A percentile compares a stretch with the other conserved stretches of the same genome.
Evolutionary conservation across 768 basidiomycete genomes (phyloP).

Genomic region (Leccinellum luteum): DNA sequence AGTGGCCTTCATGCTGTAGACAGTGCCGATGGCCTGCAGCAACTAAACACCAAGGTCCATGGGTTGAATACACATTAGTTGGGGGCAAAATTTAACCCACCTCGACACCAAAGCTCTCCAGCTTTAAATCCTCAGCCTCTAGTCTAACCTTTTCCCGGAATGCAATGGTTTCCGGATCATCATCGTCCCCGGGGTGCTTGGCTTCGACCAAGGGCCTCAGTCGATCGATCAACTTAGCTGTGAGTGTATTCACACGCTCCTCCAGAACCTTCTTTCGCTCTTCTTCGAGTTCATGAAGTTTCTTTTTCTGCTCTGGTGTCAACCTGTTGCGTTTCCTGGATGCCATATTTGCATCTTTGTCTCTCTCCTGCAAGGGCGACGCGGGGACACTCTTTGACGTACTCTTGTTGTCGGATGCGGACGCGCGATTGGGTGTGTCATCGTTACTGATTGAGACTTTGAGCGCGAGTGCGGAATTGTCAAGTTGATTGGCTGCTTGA

Average conservation of each 20-base stretch:
- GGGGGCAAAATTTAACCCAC: slow-evolving; percentile 38
- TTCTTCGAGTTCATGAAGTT: slow-evolving; percentile 77
- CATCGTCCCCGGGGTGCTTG: slow-evolving; percentile 72
- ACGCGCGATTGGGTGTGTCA: slow-evolving; percentile 14
- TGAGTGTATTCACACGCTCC: slow-evolving; percentile 70
- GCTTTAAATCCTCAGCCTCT: slow-evolving; percentile 93
- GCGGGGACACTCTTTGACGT: slow-evolving; percentile 24
- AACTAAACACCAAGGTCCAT: slow-evolving; percentile 42
- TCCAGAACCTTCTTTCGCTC: slow-evolving; percentile 80
- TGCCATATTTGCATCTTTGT: slow-evolving; percentile 35
- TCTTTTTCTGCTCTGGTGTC: slow-evolving; percentile 80
- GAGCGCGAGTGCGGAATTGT: slow-evolving; percentile 18
- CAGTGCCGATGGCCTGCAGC: slow-evolving; percentile 84
- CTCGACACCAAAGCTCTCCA: slow-evolving; percentile 98
- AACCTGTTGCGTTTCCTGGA: slow-evolving; percentile 47
- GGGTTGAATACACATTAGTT: slow-evolving; percentile 1
- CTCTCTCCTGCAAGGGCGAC: slow-evolving; percentile 32
- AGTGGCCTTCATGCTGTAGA: slow-evolving; percentile 92
- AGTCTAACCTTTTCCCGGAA: slow-evolving; percentile 75
- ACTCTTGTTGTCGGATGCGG: slow-evolving; percentile 15
- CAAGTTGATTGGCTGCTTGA: slow-evolving; percentile 5
- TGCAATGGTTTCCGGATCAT: slow-evolving; percentile 76
- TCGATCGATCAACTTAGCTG: slow-evolving; percentile 78
- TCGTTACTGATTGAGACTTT: slow-evolving; percentile 20
- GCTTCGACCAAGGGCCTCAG: slow-evolving; percentile 91